Evolutionary conservation across 2,329 filamentous ascomycete species (phyloP).

Genomic region (Xylaria sp.): DNA sequence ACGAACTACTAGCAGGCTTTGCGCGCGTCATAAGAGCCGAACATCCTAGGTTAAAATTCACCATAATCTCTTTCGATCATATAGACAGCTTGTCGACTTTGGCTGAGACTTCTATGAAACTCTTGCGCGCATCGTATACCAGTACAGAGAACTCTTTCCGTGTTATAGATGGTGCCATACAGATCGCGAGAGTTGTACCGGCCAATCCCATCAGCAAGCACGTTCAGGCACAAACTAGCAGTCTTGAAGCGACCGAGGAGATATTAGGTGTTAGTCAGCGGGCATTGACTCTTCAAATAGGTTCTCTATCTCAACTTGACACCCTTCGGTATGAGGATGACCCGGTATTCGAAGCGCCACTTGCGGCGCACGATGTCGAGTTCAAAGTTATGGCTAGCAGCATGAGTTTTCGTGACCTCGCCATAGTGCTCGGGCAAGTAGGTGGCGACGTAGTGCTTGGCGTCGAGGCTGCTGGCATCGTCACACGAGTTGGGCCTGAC

Average conservation of each 20-base stretch:
- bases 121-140: slow-evolving; percentile 21
- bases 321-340: slow-evolving; percentile 42
- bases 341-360: slow-evolving; percentile 1
- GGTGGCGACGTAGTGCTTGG: slow-evolving; percentile 32
- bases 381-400: slow-evolving; percentile 40
- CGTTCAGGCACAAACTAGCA: slow-evolving; percentile 28
- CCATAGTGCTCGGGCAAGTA: slow-evolving; percentile 30
- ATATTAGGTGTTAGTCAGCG: slow-evolving; percentile 10
- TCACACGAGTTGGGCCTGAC: slow-evolving; percentile 35
- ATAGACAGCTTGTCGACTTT: slow-evolving; percentile 15
- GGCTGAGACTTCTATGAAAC: slow-evolving; percentile 23
- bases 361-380: slow-evolving; percentile 41
- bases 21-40: slow-evolving; percentile 41
- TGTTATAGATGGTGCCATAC: slow-evolving; percentile 28
- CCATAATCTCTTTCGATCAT: slow-evolving; percentile 38
- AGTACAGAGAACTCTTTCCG: slow-evolving; percentile 36
- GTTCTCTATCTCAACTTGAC: slow-evolving; percentile 37
- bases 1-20: slow-evolving; percentile 41
- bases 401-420: slow-evolving; percentile 38
- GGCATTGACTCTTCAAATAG: slow-evolving; percentile 31
- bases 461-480: slow-evolving; percentile 40
- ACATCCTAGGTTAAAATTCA: slow-evolving; percentile 38
- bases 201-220: slow-evolving; percentile 36
- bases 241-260: slow-evolving; percentile 9
- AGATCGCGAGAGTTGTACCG: slow-evolving; percentile 37